phyloP scores from a whole-genome alignment of 2,329 filamentous ascomycete species.

The Thermomyces lanuginosus region DNA sequence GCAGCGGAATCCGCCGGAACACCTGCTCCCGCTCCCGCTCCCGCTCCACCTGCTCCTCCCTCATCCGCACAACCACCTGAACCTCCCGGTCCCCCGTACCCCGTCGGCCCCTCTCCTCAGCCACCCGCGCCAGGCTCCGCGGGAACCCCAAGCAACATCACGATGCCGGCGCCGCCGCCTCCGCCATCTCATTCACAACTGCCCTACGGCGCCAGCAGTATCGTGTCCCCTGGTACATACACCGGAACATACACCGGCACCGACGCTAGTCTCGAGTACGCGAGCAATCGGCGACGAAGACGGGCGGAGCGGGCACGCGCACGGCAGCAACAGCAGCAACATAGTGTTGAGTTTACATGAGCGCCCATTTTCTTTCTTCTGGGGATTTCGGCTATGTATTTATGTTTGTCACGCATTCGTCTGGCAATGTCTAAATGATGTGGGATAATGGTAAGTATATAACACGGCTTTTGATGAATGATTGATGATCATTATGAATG shows the following conservation, averaged over 20 bases:
- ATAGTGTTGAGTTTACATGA: conserved; percentile 35
- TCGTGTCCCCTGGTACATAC: conserved; percentile 27
- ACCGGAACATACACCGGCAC: conserved; percentile 32
- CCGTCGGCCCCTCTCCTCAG: conserved; percentile 9
- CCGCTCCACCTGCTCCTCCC: conserved; percentile 7
- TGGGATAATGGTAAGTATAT: neutral
- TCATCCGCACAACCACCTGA: conserved; percentile 11
- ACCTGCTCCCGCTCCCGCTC: conserved; percentile 6
- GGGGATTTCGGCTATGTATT: neutral
- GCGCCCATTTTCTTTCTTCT: neutral
- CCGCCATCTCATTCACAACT: conserved; percentile 21
- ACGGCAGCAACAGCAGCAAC: conserved; percentile 27
- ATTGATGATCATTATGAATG: neutral
- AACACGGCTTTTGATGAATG: neutral
- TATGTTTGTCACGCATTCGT: too few species aligned
- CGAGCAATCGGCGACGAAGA: conserved; percentile 36
- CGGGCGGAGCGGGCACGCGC: conserved; percentile 35
- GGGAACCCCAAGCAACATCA: conserved; percentile 5
- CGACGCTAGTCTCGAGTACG: conserved; percentile 35
- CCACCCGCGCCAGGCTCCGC: conserved; percentile 6
- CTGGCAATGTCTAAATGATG: too few species aligned
- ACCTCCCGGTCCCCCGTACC: conserved; percentile 5
- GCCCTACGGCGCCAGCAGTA: conserved; percentile 24
- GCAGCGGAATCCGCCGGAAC: too few species aligned
- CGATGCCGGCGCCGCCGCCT: conserved; percentile 13